Evolutionary conservation across 495 filamentous ascomycete species (phyloP), one percentile per base, ranked within the genome.

Genomic region (Neurospora sp.): DNA sequence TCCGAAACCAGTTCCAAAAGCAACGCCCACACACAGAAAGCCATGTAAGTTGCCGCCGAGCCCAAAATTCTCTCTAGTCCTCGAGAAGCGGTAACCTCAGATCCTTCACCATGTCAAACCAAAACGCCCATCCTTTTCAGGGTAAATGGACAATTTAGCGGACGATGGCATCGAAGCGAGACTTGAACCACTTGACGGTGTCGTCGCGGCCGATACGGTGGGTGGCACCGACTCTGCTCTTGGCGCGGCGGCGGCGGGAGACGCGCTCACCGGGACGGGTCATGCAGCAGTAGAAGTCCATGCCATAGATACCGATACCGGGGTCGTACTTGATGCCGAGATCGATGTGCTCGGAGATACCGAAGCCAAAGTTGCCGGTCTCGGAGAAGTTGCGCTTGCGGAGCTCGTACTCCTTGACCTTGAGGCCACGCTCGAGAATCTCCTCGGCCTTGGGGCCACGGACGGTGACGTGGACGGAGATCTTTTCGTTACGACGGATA

Each of bases 271-370:
- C 96, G 74, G 95, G 96, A 78, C 96, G 94, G 88, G 93, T 86
- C 96, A 99, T 99, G 93, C 95, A 98, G 92, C 91, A 93, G 92
- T 97, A 99, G 90, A 99, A 99, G 89, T 99, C 96, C 96, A 99
- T 99, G 85, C 96, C 96, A 89, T 99, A 99, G 86, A 99, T 98
- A 89, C 95, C 95, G 79, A 98, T 98, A 72, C 89, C 93, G 73
- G 96, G 96, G 90, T 99, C 96, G 88, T 99, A 99, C 91, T 99
- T 99, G 92, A 99, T 98, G 80, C 96, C 96, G 81, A 99, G 88
- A 91, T 99, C 96, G 85, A 99, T 99, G 89, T 99, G 96, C 86
- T 99, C 96, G 88, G 88, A 92, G 88, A 99, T 99, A 87, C 96
- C 96, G 90, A 99, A 99, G 77, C 96, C 96, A 84, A 99, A 99